These are phyloP conservation scores for Phyllostachys edulis DNA, from an alignment of 176 grass and related monocot genomes.

Conservation along the genomic window DNA sequence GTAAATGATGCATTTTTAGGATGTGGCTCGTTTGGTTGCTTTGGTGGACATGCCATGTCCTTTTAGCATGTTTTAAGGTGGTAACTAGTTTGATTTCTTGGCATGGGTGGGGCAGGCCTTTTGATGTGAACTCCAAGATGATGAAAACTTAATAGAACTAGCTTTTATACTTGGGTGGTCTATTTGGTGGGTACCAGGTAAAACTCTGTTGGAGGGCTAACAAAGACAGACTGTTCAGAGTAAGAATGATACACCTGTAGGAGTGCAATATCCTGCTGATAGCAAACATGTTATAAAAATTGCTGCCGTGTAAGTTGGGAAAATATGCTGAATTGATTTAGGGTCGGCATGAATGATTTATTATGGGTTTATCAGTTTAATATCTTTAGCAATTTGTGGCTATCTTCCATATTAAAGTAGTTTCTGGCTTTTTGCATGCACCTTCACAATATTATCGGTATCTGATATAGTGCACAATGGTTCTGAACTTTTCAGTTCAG, in stretches of 20 bases:
- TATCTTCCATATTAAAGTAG: neutral
- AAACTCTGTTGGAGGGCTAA: neutral
- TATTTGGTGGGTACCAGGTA: neutral
- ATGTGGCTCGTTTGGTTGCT: neutral
- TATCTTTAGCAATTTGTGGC: conserved; percentile 1
- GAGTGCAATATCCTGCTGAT: neutral
- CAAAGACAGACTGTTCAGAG: neutral
- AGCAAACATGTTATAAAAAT: neutral
- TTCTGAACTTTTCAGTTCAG: conserved; percentile 5
- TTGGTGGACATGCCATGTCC: neutral
- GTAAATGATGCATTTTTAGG: neutral
- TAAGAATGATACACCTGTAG: neutral
- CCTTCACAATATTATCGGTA: neutral
- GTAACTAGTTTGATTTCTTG: conserved; percentile 1
- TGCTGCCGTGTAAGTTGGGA: neutral
- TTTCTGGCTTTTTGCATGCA: neutral
- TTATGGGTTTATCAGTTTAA: neutral
- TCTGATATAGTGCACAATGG: neutral
- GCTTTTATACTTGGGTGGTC: neutral
- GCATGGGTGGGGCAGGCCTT: neutral
- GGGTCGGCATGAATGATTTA: neutral
- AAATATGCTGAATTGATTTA: neutral
- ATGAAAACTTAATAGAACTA: neutral
- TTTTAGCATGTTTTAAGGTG: neutral
- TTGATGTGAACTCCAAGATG: neutral